A percentile compares a stretch with the other conserved stretches of the same genome.
These are phyloP conservation scores for Phytophthora ohioensis DNA, from an alignment of 352 stramenopile genomes.

Conservation along the genomic window DNA sequence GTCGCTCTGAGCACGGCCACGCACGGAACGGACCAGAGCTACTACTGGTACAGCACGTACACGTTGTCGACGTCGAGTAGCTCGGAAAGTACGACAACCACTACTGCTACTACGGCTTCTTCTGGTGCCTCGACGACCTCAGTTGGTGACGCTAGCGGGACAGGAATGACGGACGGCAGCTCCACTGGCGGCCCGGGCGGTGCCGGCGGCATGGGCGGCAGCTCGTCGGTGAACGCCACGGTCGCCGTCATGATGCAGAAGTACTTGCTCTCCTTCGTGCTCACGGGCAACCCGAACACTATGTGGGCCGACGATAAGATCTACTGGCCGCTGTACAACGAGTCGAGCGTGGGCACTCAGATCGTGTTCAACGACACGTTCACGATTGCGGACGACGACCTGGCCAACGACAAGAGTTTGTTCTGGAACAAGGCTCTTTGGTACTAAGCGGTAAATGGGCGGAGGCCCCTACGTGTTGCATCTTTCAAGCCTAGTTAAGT, in stretches of 20 bases:
- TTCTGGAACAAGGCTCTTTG: slow-evolving; percentile 44
- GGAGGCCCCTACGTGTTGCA: too few species aligned
- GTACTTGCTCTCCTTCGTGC: slow-evolving; percentile 37
- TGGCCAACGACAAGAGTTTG: slow-evolving; percentile 30
- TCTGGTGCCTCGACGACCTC: slow-evolving; percentile 11
- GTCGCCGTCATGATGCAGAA: slow-evolving; percentile 40
- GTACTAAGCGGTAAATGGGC: slow-evolving; percentile 20
- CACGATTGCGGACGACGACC: slow-evolving; percentile 23
- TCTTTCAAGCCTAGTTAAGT: too few species aligned
- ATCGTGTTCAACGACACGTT: slow-evolving; percentile 41
- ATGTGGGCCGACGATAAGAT: slow-evolving; percentile 34
- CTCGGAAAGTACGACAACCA: slow-evolving; percentile 11
- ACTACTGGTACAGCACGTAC: slow-evolving; percentile 44
- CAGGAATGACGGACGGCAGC: slow-evolving; percentile 18
- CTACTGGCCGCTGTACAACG: slow-evolving; percentile 36
- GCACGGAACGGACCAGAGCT: slow-evolving; percentile 33
- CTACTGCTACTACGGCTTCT: slow-evolving; percentile 18
- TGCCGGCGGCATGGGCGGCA: slow-evolving; percentile 6
- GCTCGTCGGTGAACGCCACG: slow-evolving; percentile 25
- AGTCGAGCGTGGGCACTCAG: slow-evolving; percentile 16
- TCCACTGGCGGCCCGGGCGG: slow-evolving; percentile 13
- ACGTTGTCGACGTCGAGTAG: slow-evolving; percentile 15
- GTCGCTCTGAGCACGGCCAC: slow-evolving; percentile 21
- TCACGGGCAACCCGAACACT: slow-evolving; percentile 33
- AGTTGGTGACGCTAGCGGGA: slow-evolving; percentile 9